Conservation (phyloP, 345 rosid genomes). For the Brassica cretica region DNA sequence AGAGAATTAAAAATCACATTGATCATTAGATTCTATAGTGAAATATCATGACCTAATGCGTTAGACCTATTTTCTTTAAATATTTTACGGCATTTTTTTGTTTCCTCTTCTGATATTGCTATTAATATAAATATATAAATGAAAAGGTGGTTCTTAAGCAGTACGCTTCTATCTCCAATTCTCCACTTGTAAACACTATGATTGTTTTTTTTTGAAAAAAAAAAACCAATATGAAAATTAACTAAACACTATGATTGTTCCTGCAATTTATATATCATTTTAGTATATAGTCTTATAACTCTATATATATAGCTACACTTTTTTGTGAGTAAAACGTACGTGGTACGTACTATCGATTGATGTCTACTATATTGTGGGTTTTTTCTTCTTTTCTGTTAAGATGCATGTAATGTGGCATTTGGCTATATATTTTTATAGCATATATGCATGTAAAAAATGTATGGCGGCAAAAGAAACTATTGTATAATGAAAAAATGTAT, state of each 20-base stretch:
- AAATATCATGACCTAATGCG: constrained; percentile 28
- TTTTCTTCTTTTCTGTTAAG: background rate
- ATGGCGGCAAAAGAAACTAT: background rate
- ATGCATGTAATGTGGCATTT: background rate
- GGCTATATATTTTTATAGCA: background rate
- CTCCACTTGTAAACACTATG: constrained; percentile 40
- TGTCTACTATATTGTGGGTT: background rate
- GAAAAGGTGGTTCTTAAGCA: constrained; percentile 33
- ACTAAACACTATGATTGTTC: constrained; percentile 33
- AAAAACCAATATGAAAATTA: too few species aligned
- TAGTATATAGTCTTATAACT: background rate
- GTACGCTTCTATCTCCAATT: constrained; percentile 35
- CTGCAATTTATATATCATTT: constrained; percentile 31
- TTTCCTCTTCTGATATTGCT: background rate
- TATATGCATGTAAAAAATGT: background rate
- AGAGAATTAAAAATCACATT: constrained; percentile 7
- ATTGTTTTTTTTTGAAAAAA: background rate
- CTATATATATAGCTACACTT: constrained; percentile 3
- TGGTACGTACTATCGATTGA: constrained; percentile 9
- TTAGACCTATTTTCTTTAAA: background rate
- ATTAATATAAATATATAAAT: background rate
- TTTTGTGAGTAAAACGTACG: constrained; percentile 23
- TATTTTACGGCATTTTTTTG: background rate
- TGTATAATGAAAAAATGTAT: background rate
- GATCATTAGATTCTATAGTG: constrained; percentile 15